Conservation (phyloP, 176 grass and related monocot species). For the Oryza longistaminata region DNA sequence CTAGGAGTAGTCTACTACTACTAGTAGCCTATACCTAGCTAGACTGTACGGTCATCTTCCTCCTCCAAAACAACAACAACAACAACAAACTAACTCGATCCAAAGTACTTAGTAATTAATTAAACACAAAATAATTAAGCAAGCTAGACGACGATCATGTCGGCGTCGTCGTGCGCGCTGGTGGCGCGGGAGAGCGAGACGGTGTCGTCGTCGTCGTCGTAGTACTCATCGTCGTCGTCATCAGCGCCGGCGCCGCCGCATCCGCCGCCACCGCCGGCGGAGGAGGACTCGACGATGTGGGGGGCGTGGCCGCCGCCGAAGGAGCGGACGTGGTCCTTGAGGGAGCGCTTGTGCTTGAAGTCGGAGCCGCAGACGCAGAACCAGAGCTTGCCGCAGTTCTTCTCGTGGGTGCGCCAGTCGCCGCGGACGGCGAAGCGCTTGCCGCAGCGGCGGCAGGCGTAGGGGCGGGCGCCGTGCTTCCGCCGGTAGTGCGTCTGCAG, state of each 20-base stretch:
- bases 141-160: slow-evolving; percentile 42
- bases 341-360: slow-evolving; percentile 94
- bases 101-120: not conserved
- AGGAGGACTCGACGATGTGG: slow-evolving; percentile 65
- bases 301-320: slow-evolving; percentile 81
- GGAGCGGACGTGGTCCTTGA: slow-evolving; percentile 88
- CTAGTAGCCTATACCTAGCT: too few species aligned
- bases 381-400: slow-evolving; percentile 91
- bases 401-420: slow-evolving; percentile 93
- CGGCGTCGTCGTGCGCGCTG: slow-evolving; percentile 24
- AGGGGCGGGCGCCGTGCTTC: slow-evolving; percentile 74
- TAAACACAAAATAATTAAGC: not conserved
- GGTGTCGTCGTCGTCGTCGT: slow-evolving; percentile 20
- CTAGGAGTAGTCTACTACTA: not conserved
- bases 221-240: slow-evolving; percentile 47
- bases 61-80: not conserved
- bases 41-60: not conserved
- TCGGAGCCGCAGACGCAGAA: slow-evolving; percentile 93
- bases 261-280: slow-evolving; percentile 19
- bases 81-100: not conserved
- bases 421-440: slow-evolving; percentile 85
- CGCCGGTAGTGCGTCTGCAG: slow-evolving; percentile 89
- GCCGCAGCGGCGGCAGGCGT: slow-evolving; percentile 73
- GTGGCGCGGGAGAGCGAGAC: not conserved
- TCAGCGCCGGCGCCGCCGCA: slow-evolving; percentile 12